phyloP scores from a whole-genome alignment of 208 protist genomes.

The Acanthamoeba castellanii region DNA sequence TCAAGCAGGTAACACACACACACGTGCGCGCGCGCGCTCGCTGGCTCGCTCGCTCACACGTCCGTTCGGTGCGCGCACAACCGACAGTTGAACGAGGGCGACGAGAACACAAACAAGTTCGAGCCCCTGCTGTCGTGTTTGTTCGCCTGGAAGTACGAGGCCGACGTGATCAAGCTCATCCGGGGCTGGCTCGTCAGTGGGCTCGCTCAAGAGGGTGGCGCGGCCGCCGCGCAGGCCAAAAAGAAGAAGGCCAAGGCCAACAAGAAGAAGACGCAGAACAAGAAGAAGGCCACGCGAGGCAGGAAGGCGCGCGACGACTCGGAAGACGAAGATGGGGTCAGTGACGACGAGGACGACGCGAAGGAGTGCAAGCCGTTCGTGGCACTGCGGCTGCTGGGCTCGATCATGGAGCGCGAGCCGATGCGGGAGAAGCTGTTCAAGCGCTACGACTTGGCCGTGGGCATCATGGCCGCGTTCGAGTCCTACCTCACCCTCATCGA shows the following conservation, averaged over 20 bases:
- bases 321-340: neutral
- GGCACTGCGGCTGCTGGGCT: constrained; percentile 6
- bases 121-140: neutral
- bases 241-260: neutral
- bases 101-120: neutral
- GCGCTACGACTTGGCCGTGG: neutral
- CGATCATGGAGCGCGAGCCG: neutral
- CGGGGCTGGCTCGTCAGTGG: neutral
- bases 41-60: too few relatives aligned
- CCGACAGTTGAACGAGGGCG: neutral
- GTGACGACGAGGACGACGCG: constrained; percentile 9
- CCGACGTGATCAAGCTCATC: constrained; percentile 30
- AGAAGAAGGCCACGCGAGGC: neutral
- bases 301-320: neutral
- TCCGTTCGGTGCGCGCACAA: neutral
- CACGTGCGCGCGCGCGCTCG: too few relatives aligned
- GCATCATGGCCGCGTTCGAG: neutral
- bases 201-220: neutral
- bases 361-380: neutral
- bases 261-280: neutral
- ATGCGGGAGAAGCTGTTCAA: neutral
- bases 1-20: neutral
- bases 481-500: constrained; percentile 20
- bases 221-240: neutral
- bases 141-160: constrained; percentile 35